Evolutionary conservation across 176 grass and related monocot species (phyloP), one percentile per base, ranked within the genome.

Genomic region (Cenchrus fungigraminus): DNA sequence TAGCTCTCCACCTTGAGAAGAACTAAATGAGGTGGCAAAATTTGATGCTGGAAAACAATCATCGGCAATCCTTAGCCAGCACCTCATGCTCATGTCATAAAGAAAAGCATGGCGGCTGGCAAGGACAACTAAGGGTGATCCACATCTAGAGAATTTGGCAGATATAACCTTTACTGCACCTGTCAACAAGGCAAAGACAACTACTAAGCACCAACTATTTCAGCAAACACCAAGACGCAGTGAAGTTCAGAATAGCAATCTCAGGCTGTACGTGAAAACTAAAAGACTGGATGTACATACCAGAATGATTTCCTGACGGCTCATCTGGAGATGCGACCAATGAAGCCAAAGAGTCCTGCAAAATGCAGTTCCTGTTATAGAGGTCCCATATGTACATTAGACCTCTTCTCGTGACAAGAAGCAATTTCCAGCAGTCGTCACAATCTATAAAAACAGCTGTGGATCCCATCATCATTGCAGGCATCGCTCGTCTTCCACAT

Each of bases 31-130:
- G 80, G 85, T 87, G 19, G 87, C 63, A 92, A 88, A 95, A 86
- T 98, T 93, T 63, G 95, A 98, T 81, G 86, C 91, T 49, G 92
- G 89, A 79, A 93, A 98, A 66, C 89, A 93, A 89, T 93, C 92
- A 72, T 98, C 95, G n/a, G 89, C 92, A 53, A 98, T 90, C 70
- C 95, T 89, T 91, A 98, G 83, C 95, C 95, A 98, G 82, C 95
- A 98, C 91, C 79, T 93, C 89, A 98, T 66, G 84, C 22, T 89
- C 65, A 91, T 87, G 68, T 93, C 92, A 88, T 92, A 98, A 49
- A 98, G 87, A 85, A 95, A 98, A 53, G 95, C 91, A 79, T 95
- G 90, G 11, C 80, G 92, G 14, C 78, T 98, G 51, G 87, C 89
- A 69, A 98, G 92, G 69, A 95, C 81, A 78, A 98, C 86, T 77